Conservation (phyloP, 805 yeast genomes). For the Kodamaea fukazawae region DNA sequence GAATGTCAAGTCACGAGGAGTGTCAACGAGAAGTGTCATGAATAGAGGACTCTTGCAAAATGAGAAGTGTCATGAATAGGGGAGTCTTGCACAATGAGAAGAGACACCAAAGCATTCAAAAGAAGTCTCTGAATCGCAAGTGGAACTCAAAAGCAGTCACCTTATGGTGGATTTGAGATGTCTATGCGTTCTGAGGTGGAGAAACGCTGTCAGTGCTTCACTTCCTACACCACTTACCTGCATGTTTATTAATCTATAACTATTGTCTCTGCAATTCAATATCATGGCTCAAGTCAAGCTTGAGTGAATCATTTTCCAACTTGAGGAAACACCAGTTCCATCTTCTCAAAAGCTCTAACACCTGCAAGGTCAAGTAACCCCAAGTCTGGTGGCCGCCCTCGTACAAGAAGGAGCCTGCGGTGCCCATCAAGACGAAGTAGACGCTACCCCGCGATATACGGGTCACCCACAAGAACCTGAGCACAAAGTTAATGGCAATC, state of each 20-base stretch:
- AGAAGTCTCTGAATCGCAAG: too few relatives aligned
- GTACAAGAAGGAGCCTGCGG: constrained; percentile 20
- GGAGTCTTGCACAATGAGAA: too few relatives aligned
- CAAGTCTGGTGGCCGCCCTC: constrained; percentile 30
- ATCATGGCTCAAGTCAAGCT: constrained; percentile 17
- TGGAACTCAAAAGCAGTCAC: too few relatives aligned
- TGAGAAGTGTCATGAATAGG: too few relatives aligned
- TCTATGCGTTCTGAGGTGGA: too few relatives aligned
- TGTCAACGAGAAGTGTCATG: too few relatives aligned
- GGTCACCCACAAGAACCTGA: constrained; percentile 77
- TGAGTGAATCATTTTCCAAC: constrained; percentile 69
- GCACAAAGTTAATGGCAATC: constrained; percentile 54
- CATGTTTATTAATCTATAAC: background rate
- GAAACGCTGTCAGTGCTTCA: too few relatives aligned
- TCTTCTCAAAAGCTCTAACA: constrained; percentile 76
- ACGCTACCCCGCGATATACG: constrained; percentile 31
- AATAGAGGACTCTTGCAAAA: too few relatives aligned
- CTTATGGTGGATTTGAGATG: too few relatives aligned
- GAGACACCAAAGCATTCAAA: too few relatives aligned
- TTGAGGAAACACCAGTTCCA: constrained; percentile 89
- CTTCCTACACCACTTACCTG: too few relatives aligned
- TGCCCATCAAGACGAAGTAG: constrained; percentile 22
- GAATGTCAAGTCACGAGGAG: too few relatives aligned
- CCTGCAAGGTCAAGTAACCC: constrained; percentile 66
- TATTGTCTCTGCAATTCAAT: constrained; percentile 6